phyloP scores from a whole-genome alignment of 208 protist species.

The Leishmania mexicana region DNA sequence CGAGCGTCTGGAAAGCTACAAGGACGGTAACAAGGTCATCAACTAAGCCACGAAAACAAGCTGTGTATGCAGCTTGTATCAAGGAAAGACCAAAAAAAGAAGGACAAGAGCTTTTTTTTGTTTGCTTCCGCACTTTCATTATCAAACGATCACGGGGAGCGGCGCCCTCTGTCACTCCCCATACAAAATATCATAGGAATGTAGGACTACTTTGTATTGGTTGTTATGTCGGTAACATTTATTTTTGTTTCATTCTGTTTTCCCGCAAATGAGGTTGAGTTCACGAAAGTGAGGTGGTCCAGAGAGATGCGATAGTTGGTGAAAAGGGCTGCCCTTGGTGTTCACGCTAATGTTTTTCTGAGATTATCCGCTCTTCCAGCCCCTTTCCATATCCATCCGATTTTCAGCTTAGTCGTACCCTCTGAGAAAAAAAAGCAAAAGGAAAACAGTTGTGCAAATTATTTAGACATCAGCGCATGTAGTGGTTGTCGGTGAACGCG shows the following conservation, averaged over 20 bases:
- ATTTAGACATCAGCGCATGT: not conserved
- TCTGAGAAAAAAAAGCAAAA: not conserved
- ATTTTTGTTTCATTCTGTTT: conserved; percentile 12
- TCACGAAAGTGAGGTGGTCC: not conserved
- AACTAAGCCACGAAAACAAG: conserved; percentile 35
- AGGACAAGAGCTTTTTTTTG: conserved; percentile 7
- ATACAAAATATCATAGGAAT: conserved; percentile 25
- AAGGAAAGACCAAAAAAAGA: not conserved
- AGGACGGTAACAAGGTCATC: conserved; percentile 77
- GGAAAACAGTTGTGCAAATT: not conserved
- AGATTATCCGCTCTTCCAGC: not conserved
- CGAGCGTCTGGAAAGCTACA: conserved; percentile 79
- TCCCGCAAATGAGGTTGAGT: conserved; percentile 3
- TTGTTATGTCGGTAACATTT: not conserved
- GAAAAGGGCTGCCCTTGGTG: not conserved
- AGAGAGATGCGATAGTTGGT: not conserved
- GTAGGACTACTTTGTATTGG: conserved; percentile 23
- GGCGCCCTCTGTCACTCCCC: not conserved
- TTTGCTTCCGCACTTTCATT: conserved; percentile 14
- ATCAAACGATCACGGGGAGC: not conserved
- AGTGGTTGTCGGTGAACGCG: not conserved
- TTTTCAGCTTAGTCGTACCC: conserved; percentile 3
- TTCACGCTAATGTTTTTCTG: not conserved
- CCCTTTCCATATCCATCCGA: not conserved
- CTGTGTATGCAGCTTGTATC: not conserved